Conservation (phyloP, 1,139 yeast genomes). For the Yamadazyma jaroonii region DNA sequence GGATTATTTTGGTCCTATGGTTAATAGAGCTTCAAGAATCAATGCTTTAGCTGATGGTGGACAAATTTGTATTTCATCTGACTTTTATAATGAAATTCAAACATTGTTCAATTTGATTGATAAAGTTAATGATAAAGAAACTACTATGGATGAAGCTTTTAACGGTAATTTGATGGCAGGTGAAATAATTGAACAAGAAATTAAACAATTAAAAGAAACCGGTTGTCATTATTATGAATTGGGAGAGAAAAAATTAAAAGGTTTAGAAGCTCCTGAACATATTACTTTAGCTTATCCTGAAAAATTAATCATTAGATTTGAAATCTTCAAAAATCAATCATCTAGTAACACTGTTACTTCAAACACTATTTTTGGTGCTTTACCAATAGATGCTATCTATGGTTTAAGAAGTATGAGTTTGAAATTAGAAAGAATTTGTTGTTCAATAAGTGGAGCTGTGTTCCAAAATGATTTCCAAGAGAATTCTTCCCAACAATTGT, state of each 20-base stretch:
- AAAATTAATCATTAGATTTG: conserved; percentile 56
- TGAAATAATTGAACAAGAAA: conserved; percentile 64
- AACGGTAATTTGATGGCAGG: conserved; percentile 60
- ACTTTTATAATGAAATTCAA: conserved; percentile 70
- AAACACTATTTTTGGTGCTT: conserved; percentile 32
- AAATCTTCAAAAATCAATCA: conserved; percentile 33
- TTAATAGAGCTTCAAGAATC: conserved; percentile 89
- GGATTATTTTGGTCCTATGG: conserved; percentile 99
- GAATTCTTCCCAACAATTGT: conserved; percentile 24
- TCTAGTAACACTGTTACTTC: conserved; percentile 17
- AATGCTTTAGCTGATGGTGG: conserved; percentile 98
- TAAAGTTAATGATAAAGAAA: conserved; percentile 38
- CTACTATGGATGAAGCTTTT: conserved; percentile 53
- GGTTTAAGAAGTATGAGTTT: conserved; percentile 47
- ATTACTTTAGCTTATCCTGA: conserved; percentile 79
- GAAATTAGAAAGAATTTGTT: conserved; percentile 49
- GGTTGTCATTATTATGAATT: conserved; percentile 70
- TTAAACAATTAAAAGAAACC: conserved; percentile 60
- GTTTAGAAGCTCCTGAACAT: conserved; percentile 89
- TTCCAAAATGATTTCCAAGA: conserved; percentile 27
- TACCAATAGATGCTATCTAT: conserved; percentile 45
- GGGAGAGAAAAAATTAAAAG: conserved; percentile 90
- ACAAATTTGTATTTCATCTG: conserved; percentile 85
- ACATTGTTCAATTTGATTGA: conserved; percentile 55
- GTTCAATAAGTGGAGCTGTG: conserved; percentile 31